Evolutionary conservation across 768 basidiomycete genomes (phyloP).

Genomic region (Rhizopogon roseolus): DNA sequence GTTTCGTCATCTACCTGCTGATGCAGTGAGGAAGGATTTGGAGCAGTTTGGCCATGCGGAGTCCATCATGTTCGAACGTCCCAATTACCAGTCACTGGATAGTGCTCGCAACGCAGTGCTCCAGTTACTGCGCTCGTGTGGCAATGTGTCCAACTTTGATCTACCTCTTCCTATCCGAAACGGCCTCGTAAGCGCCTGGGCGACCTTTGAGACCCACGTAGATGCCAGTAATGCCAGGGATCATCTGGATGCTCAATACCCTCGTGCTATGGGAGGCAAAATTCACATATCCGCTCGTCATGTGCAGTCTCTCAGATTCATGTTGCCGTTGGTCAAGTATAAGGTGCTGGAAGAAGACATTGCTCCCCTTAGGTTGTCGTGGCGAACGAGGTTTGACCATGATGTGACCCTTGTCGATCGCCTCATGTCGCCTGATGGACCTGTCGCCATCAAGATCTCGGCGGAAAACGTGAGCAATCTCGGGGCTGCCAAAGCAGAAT

Average conservation of each 20-base stretch:
- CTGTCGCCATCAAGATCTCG: slow-evolving; percentile 41
- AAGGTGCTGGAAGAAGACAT: slow-evolving; percentile 41
- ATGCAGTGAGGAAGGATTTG: slow-evolving; percentile 36
- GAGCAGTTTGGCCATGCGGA: slow-evolving; percentile 41
- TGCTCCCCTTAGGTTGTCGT: slow-evolving; percentile 33
- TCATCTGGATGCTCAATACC: slow-evolving; percentile 42
- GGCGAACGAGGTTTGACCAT: slow-evolving; percentile 25
- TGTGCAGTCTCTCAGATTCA: slow-evolving; percentile 46
- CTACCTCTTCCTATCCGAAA: slow-evolving; percentile 46
- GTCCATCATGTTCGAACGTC: slow-evolving; percentile 47
- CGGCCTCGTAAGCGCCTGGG: slow-evolving; percentile 50
- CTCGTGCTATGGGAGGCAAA: slow-evolving; percentile 36
- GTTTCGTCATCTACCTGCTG: slow-evolving; percentile 48
- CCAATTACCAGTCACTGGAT: slow-evolving; percentile 36
- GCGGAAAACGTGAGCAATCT: slow-evolving; percentile 47
- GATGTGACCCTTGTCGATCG: slow-evolving; percentile 20
- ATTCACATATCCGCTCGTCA: slow-evolving; percentile 49
- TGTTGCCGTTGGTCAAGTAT: slow-evolving; percentile 34
- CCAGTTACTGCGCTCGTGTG: slow-evolving; percentile 31
- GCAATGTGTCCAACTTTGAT: slow-evolving; percentile 38
- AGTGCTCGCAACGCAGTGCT: slow-evolving; percentile 34
- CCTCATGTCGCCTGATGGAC: slow-evolving; percentile 1
- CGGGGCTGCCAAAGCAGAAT: slow-evolving; percentile 50
- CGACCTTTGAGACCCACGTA: slow-evolving; percentile 43
- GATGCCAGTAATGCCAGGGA: slow-evolving; percentile 50